Percentiles rank a stretch among this genome's conserved stretches.
phyloP scores from a whole-genome alignment of 2,329 filamentous ascomycete genomes.

The Aureobasidium sp. region DNA sequence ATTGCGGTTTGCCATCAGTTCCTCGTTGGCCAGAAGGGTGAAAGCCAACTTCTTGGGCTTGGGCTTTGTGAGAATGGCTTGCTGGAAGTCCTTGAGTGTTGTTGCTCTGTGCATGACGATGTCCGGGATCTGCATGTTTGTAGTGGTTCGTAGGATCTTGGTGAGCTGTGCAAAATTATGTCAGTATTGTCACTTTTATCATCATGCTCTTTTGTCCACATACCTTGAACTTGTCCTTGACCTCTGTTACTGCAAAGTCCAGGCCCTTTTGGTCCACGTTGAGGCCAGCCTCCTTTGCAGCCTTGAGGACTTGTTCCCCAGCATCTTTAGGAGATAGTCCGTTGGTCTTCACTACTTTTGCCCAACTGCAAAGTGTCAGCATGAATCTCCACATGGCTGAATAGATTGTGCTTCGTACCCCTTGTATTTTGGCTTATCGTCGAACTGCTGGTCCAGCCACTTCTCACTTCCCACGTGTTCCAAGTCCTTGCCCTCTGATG shows the following conservation, averaged over 20 bases:
- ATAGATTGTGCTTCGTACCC: conserved; percentile 23
- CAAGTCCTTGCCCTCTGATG: conserved; percentile 47
- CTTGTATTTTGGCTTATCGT: conserved; percentile 31
- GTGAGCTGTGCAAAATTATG: conserved; percentile 52
- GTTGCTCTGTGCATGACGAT: conserved; percentile 45
- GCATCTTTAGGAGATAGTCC: neutral
- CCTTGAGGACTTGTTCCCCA: neutral
- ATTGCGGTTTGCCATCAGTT: conserved; percentile 56
- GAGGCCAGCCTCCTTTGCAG: neutral
- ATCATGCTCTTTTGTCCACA: neutral
- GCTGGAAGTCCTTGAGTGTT: conserved; percentile 34
- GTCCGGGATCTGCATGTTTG: conserved; percentile 70
- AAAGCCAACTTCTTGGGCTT: conserved; percentile 55
- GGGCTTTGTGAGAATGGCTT: conserved; percentile 30
- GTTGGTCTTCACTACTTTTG: neutral
- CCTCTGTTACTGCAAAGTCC: conserved; percentile 49
- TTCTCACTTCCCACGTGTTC: conserved; percentile 47
- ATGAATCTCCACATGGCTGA: neutral
- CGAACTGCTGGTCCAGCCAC: conserved; percentile 32
- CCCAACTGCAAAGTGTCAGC: conserved; percentile 3
- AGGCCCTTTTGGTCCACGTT: conserved; percentile 27
- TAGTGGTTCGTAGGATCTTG: conserved; percentile 75
- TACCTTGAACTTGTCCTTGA: conserved; percentile 66
- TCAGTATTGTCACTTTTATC: conserved; percentile 16
- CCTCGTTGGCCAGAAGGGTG: conserved; percentile 43